Conservation (phyloP, 2,329 filamentous ascomycete genomes). For the Pseudocercospora vitis region DNA sequence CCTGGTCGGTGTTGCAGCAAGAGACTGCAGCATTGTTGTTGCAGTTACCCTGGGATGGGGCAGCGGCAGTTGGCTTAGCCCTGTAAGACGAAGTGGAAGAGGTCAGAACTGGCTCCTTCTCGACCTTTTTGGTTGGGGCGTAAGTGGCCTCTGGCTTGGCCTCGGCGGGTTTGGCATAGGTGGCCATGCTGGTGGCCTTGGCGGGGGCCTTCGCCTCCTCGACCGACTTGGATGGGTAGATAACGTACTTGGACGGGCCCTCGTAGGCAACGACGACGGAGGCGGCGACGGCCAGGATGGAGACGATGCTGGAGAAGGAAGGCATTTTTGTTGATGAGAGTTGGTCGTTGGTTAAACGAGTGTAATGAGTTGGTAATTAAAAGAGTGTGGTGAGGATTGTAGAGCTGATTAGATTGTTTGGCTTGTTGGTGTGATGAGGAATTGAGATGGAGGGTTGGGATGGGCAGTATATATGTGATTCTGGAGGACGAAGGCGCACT, state of each 20-base stretch:
- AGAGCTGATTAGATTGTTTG: no score
- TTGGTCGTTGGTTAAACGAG: neutral
- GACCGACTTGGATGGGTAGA: neutral
- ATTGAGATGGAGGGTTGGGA: neutral
- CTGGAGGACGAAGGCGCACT: neutral
- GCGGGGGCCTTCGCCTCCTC: neutral
- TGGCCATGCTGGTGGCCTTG: neutral
- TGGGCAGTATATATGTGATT: neutral
- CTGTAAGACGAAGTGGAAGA: neutral
- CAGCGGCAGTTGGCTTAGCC: neutral
- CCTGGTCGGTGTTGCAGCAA: neutral
- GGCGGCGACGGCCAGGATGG: conserved; percentile 4
- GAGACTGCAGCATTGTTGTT: neutral
- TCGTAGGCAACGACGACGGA: neutral
- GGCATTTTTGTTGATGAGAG: conserved; percentile 1
- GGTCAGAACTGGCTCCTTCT: neutral
- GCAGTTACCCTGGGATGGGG: neutral
- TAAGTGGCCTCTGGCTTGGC: neutral
- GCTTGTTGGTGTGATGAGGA: conserved; percentile 5
- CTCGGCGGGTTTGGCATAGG: neutral
- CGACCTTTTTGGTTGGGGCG: neutral
- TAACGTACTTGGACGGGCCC: neutral
- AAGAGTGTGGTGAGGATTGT: neutral
- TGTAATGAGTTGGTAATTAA: conserved; percentile 2
- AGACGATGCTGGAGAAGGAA: conserved; percentile 7